phyloP scores from a whole-genome alignment of 2,329 filamentous ascomycete genomes.

The Phoma herbarum region DNA sequence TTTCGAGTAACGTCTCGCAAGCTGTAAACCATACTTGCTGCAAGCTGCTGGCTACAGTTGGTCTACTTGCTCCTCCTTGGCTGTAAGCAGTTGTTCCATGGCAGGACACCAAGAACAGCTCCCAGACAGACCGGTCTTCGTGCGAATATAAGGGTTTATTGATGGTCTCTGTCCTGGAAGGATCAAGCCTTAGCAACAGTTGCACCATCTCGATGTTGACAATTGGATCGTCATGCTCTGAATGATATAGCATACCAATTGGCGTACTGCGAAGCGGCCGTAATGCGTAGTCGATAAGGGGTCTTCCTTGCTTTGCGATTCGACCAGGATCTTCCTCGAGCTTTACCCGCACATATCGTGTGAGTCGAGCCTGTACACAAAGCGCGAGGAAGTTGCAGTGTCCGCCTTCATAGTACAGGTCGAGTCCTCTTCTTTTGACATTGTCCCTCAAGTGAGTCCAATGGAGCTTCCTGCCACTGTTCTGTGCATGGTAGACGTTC shows the following conservation, averaged over 20 bases:
- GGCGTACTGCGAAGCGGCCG: slow-evolving; percentile 13
- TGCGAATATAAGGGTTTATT: neutral
- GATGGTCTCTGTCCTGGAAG: neutral
- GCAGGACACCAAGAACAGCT: neutral
- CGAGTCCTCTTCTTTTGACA: neutral
- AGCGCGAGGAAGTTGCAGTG: neutral
- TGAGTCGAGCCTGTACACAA: neutral
- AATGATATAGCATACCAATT: slow-evolving; percentile 17
- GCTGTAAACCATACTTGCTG: neutral
- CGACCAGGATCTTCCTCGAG: neutral
- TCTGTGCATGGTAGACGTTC: neutral
- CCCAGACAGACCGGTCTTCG: neutral
- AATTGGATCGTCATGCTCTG: slow-evolving; percentile 15
- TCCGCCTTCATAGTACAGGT: neutral
- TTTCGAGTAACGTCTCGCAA: neutral
- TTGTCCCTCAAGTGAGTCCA: neutral
- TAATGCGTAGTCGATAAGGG: slow-evolving; percentile 29
- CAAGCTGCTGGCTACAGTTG: neutral
- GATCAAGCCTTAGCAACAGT: neutral
- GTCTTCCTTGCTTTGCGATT: neutral
- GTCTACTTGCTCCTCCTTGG: neutral
- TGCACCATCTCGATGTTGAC: slow-evolving; percentile 20
- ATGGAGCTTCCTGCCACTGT: neutral
- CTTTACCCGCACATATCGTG: neutral
- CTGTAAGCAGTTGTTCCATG: neutral